phyloP scores from a whole-genome alignment of 768 basidiomycete genomes.

The Boletus sensibilis region DNA sequence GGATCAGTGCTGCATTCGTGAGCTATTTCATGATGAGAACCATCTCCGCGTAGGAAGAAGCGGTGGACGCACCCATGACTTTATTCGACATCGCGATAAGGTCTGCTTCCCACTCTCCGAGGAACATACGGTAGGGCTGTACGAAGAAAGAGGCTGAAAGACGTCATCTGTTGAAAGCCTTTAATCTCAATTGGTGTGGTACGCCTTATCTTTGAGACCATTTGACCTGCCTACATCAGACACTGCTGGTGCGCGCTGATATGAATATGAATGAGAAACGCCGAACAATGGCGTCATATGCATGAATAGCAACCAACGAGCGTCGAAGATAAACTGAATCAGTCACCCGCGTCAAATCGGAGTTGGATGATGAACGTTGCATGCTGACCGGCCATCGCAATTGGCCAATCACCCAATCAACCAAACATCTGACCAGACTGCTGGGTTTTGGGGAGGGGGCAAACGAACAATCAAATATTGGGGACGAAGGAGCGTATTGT shows the following conservation, averaged over 20 bases:
- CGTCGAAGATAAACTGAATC: constrained; percentile 9
- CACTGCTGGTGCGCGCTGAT: not conserved
- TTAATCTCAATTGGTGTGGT: not conserved
- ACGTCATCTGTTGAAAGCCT: constrained; percentile 3
- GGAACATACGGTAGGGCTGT: constrained; percentile 9
- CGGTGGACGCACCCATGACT: not conserved
- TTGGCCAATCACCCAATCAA: constrained; percentile 7
- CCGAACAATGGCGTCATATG: constrained; percentile 15
- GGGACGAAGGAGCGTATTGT: not conserved
- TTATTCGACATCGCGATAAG: constrained; percentile 17
- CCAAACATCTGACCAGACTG: not conserved
- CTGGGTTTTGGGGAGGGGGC: constrained; percentile 5
- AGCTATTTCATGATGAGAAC: not conserved
- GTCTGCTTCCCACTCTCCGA: constrained; percentile 17
- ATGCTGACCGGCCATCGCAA: not conserved
- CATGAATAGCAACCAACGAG: not conserved
- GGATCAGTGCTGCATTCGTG: not conserved
- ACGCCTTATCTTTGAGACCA: constrained; percentile 9
- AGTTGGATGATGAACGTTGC: constrained; percentile 1
- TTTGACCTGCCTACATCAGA: not conserved
- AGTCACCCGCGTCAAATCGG: constrained; percentile 17
- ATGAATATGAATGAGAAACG: constrained; percentile 14
- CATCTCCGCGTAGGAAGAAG: constrained; percentile 11
- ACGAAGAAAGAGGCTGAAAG: not conserved
- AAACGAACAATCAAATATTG: constrained; percentile 6